Conservation (phyloP, 306 rosid genomes). For the Quercus aquifolioides region DNA sequence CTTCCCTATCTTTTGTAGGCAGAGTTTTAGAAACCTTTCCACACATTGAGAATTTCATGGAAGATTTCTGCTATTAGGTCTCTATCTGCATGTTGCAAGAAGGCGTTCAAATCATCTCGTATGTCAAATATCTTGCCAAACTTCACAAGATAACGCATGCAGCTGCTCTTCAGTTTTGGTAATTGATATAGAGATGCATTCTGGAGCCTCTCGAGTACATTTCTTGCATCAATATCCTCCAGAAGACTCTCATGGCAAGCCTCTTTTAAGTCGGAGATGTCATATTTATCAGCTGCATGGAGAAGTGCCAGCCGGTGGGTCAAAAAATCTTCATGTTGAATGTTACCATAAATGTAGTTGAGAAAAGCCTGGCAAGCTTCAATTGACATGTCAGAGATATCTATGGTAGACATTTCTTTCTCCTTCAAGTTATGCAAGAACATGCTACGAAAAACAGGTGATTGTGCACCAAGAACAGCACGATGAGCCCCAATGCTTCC, state of each 20-base stretch:
- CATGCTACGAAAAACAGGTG: slow-evolving; percentile 93
- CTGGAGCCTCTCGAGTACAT: slow-evolving; percentile 96
- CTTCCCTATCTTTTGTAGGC: slow-evolving; percentile 5
- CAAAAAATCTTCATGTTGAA: slow-evolving; percentile 71
- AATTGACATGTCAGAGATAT: slow-evolving; percentile 87
- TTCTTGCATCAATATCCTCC: slow-evolving; percentile 83
- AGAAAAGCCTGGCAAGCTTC: slow-evolving; percentile 82
- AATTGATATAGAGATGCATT: slow-evolving; percentile 76
- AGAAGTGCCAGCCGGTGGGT: slow-evolving; percentile 74
- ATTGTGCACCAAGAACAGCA: slow-evolving; percentile 85
- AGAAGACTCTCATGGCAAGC: slow-evolving; percentile 90
- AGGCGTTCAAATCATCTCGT: slow-evolving; percentile 69
- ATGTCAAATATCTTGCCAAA: slow-evolving; percentile 90
- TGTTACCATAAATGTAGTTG: slow-evolving; percentile 75
- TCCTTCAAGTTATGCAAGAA: slow-evolving; percentile 87
- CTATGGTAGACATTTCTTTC: slow-evolving; percentile 71
- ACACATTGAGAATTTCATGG: slow-evolving; percentile 73
- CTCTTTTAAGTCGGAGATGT: slow-evolving; percentile 76
- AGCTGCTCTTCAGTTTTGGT: slow-evolving; percentile 64
- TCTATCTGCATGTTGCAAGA: slow-evolving; percentile 81
- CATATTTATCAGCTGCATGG: slow-evolving; percentile 88
- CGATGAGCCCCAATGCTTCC: slow-evolving; percentile 91
- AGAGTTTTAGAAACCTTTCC: slow-evolving; percentile 87
- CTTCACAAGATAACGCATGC: slow-evolving; percentile 82
- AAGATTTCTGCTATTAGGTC: slow-evolving; percentile 82